phyloP scores from a whole-genome alignment of 1,284 basidiomycete genomes.

The Apiotrichum sp. region DNA sequence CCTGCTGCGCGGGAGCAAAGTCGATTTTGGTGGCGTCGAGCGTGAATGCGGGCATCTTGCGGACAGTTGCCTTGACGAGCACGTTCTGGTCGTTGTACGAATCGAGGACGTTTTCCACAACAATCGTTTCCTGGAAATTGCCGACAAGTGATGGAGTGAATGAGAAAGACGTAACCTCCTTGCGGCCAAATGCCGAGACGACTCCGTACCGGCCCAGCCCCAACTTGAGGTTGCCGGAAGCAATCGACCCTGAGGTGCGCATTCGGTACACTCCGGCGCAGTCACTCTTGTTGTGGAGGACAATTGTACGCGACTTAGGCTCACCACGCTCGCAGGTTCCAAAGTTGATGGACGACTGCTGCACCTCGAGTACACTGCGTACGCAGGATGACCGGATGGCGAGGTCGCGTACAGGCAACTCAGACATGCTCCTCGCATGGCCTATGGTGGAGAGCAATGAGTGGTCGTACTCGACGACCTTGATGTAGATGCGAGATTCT shows the following conservation, averaged over 20 bases:
- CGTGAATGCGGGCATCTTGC: slow-evolving; percentile 49
- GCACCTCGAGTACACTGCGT: slow-evolving; percentile 49
- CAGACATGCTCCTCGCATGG: slow-evolving; percentile 29
- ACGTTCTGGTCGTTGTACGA: slow-evolving; percentile 49
- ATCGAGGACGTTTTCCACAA: slow-evolving; percentile 51
- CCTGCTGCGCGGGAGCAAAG: slow-evolving; percentile 16
- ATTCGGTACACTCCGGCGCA: slow-evolving; percentile 51
- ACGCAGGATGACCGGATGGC: slow-evolving; percentile 49
- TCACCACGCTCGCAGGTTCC: slow-evolving; percentile 52
- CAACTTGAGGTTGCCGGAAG: slow-evolving; percentile 51
- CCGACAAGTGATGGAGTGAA: slow-evolving; percentile 49
- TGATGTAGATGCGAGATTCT: slow-evolving; percentile 50
- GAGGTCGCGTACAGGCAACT: slow-evolving; percentile 51
- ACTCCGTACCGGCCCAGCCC: slow-evolving; percentile 51
- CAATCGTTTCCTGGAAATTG: slow-evolving; percentile 49
- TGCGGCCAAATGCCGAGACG: slow-evolving; percentile 51
- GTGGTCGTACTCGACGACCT: slow-evolving; percentile 48
- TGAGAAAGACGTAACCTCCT: slow-evolving; percentile 48
- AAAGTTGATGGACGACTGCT: slow-evolving; percentile 53
- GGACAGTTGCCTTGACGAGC: slow-evolving; percentile 49
- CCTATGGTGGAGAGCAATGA: slow-evolving; percentile 19
- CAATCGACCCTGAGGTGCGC: slow-evolving; percentile 52
- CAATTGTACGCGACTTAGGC: slow-evolving; percentile 49
- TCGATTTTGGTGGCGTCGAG: slow-evolving; percentile 40
- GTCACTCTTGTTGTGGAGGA: slow-evolving; percentile 50